A percentile compares a stretch with the other conserved stretches of the same genome.
Evolutionary conservation across 2,329 filamentous ascomycete species (phyloP).

Genomic region (Bertia moriformis): DNA sequence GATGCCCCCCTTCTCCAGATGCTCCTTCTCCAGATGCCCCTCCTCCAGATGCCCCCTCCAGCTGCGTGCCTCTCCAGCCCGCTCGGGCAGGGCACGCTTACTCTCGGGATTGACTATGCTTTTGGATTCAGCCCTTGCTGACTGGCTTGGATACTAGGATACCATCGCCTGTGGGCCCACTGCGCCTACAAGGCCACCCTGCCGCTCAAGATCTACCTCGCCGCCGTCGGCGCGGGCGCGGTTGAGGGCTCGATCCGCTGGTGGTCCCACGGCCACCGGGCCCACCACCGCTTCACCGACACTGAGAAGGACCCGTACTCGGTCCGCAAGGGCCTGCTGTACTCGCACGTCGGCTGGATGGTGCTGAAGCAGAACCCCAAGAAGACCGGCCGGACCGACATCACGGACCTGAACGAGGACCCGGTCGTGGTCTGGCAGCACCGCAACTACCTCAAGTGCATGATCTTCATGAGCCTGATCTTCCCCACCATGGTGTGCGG

Average conservation of each 20-base stretch:
- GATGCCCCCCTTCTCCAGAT: not conserved
- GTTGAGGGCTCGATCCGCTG: conserved; percentile 32
- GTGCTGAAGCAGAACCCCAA: conserved; percentile 38
- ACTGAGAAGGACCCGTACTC: conserved; percentile 35
- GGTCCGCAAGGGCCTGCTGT: conserved; percentile 32
- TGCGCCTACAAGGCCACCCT: conserved; percentile 26
- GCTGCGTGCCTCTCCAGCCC: too few relatives aligned
- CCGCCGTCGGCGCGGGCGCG: conserved; percentile 27
- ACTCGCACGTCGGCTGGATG: conserved; percentile 35
- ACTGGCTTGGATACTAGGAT: conserved; percentile 7
- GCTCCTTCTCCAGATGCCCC: too few relatives aligned
- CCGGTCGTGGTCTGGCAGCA: conserved; percentile 32
- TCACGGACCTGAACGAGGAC: conserved; percentile 33
- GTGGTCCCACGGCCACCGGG: conserved; percentile 32
- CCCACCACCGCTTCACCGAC: conserved; percentile 35
- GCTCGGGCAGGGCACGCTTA: too few relatives aligned
- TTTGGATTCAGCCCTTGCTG: not conserved
- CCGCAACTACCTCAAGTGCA: conserved; percentile 28
- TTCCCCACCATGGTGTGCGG: conserved; percentile 30
- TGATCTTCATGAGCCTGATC: conserved; percentile 28
- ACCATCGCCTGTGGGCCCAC: conserved; percentile 25
- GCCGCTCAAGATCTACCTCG: conserved; percentile 30
- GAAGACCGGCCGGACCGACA: conserved; percentile 32
- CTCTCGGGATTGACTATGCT: too few relatives aligned
- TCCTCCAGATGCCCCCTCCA: too few relatives aligned